Base-by-base conservation (phyloP, 1,284 basidiomycete species). In the Sporisorium iseilematis-ciliati region DNA sequence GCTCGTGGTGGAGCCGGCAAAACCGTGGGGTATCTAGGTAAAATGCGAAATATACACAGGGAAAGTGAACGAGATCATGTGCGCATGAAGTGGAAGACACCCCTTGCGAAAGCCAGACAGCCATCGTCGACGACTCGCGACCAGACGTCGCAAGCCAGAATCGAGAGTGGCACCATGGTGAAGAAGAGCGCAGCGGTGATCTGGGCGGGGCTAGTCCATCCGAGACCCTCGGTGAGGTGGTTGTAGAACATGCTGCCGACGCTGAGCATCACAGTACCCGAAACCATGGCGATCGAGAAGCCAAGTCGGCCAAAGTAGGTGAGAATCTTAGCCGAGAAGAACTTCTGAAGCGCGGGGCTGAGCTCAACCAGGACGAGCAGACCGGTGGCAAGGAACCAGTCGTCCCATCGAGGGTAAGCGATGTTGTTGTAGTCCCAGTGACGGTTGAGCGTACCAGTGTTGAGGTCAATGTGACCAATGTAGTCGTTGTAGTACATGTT, bases 361-460 rank as follows among this genome's bases (percentile, higher is more conserved):
- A 81, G 54, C 51, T 81, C 79, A 25, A 81, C 45, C 18, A 81
- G 70, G 14, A 69, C 60, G 10, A 81, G 38, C n/a, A 71, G 55
- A 49, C 75, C 78, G 14, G 77, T 68, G 20, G 57, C 64, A 18
- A 81, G 57, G 42, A 81, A 49, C 67, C 70, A 81, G 69, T 81
- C 77, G 29, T 81, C 79, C 53, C 77, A 69, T 54, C 79, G 71
- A 4, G 79, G 77, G 62, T 66, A 79, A 20, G 77, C 77, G 8
- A 43, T 64, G 46, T 65, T 65, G 63, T 58, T 61, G 59, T 59
- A 53, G 45, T 77, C 64, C 57, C 69, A 75, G 55, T 70, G 53
- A 11, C 62, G 53, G 57, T 77, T 75, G 46, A 81, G 73, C 46
- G 35, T 38, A n/a, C 74, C 79, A 10, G 67, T 70, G 63, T 70